phyloP scores from a whole-genome alignment of 257 asterid genomes.

The Solanum virginianum region DNA sequence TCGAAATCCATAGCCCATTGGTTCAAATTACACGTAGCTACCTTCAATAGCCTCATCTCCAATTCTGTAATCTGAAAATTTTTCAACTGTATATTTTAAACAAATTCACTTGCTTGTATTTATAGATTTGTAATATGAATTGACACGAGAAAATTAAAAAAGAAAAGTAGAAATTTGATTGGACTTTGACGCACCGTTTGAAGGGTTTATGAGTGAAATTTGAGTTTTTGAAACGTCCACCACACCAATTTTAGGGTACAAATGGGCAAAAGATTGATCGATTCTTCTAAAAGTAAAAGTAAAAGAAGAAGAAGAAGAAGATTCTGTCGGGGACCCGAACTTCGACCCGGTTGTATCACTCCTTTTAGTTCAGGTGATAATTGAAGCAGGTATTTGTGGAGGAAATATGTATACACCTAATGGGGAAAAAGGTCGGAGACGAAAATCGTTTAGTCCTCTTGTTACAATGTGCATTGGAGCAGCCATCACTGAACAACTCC shows the following conservation, averaged over 20 bases:
- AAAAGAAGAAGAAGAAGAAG: too few species aligned
- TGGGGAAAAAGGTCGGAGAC: too few species aligned
- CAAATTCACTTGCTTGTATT: neutral
- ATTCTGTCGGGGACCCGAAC: too few species aligned
- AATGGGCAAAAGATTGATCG: neutral
- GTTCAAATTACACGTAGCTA: slow-evolving; percentile 85
- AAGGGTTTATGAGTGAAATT: neutral
- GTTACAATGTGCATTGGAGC: too few species aligned
- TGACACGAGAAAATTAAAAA: neutral
- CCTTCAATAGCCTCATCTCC: slow-evolving; percentile 82
- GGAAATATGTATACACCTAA: too few species aligned
- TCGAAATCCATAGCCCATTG: slow-evolving; percentile 99
- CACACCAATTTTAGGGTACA: neutral
- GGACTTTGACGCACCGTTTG: neutral
- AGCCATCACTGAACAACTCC: too few species aligned
- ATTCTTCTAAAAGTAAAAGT: neutral
- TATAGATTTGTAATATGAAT: neutral
- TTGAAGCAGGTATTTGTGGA: too few species aligned
- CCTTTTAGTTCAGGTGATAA: too few species aligned
- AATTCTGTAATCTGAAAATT: neutral
- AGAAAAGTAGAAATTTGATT: neutral
- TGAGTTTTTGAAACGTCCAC: slow-evolving; percentile 3
- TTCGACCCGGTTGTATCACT: too few species aligned
- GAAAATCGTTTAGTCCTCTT: too few species aligned
- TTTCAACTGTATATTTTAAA: too few species aligned